A percentile compares a stretch with the other conserved stretches of the same genome.
These are phyloP conservation scores for Mrakia hoshinonis DNA, from an alignment of 768 basidiomycete species.

Conservation along the genomic window DNA sequence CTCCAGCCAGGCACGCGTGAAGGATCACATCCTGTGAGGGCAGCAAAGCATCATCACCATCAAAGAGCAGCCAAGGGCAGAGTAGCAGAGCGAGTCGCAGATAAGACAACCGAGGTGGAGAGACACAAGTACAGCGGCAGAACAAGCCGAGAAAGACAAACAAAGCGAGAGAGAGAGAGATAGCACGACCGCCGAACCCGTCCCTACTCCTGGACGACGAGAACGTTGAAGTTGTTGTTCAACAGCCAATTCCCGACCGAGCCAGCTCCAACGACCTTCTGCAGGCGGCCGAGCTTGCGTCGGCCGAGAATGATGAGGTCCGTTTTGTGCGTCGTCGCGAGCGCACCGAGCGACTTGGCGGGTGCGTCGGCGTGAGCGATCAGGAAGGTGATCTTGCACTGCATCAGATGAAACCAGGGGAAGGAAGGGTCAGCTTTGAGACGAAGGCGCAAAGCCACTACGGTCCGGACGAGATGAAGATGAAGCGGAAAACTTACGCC, in stretches of 20 bases:
- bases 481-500: slow-evolving; percentile 3
- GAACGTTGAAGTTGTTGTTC: slow-evolving; percentile 12
- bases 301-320: slow-evolving; percentile 28
- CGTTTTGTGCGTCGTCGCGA: neutral
- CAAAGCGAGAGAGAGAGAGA: neutral
- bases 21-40: too few relatives aligned
- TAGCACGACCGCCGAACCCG: neutral
- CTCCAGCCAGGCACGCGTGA: too few relatives aligned
- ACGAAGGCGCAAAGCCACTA: neutral
- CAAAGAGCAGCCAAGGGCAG: too few relatives aligned
- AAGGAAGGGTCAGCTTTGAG: neutral
- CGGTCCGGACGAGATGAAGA: neutral
- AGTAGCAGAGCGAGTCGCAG: too few relatives aligned
- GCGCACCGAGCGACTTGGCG: slow-evolving; percentile 20
- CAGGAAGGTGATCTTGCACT: slow-evolving; percentile 18
- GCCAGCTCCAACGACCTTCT: slow-evolving; percentile 26
- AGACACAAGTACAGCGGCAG: neutral
- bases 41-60: too few relatives aligned
- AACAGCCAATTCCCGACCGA: slow-evolving; percentile 19
- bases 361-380: slow-evolving; percentile 21
- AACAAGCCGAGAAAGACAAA: neutral
- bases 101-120: too few relatives aligned
- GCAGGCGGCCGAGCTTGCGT: slow-evolving; percentile 18
- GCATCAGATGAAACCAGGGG: neutral
- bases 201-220: slow-evolving; percentile 20